Base-by-base conservation (phyloP, 176 grass and related monocot species). In the Guadua angustifolia region DNA sequence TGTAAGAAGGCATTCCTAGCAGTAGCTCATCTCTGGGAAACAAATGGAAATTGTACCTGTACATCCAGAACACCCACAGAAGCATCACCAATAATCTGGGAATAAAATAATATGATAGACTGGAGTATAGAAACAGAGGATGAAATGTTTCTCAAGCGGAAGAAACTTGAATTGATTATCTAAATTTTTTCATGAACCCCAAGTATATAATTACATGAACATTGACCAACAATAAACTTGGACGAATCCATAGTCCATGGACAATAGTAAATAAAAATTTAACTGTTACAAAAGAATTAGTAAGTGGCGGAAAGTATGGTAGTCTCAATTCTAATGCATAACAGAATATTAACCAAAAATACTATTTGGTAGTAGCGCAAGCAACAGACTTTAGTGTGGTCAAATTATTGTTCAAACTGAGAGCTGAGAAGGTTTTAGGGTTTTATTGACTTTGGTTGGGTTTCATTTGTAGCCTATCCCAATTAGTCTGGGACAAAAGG, bases 41-140 rank as follows among this genome's bases (percentile, higher is more conserved):
- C 60, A 98, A 87, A 82, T 98, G 93, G 78, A 98, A 98, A 68
- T 98, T 98, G 84, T 95, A 95, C 85, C 95, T 98, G 87, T 68
- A 82, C 38, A 78, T 73, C 40, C 62, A 77, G 88, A 77, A 18
- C 22, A 63, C 36, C 5, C 32, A 83, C 46, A 86, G 17, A 50
- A 56, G 44, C 67, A 83, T 83, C 57, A 84, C 16, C 17, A 82
- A 67, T 57, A 62, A 63, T 57, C 19, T 53, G 24, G 50, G 14
- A 75, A 63, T n/a, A 72, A 60, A 44, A 53, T 32, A 53, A 9
- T 14, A 39, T 17, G n/a, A 77, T 40, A 44, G 64, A 36, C 33
- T 21, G 36, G 69, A 82, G 11, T 1, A 58, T 60, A 29, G 18
- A 56, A 63, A 53, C 10, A 29, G 56, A 71, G 47, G 53, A 66